These are phyloP conservation scores for Cladosporium phlei DNA, from an alignment of 2,329 filamentous ascomycete species.

Conservation along the genomic window DNA sequence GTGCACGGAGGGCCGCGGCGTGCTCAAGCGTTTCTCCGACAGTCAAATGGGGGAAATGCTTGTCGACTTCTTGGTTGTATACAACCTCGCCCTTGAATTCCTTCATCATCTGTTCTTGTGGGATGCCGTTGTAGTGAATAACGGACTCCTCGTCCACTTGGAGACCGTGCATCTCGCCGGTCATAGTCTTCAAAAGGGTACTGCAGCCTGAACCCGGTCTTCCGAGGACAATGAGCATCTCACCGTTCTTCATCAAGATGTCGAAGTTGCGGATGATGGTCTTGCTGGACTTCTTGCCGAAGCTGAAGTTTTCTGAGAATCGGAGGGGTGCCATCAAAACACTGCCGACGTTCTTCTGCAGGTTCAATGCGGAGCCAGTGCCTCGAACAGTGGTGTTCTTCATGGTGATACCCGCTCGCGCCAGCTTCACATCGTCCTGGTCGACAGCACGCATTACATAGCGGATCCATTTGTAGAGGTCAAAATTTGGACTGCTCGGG, in stretches of 20 bases:
- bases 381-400: slow-evolving; percentile 63
- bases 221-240: slow-evolving; percentile 45
- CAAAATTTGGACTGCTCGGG: slow-evolving; percentile 48
- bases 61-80: slow-evolving; percentile 46
- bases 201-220: slow-evolving; percentile 56
- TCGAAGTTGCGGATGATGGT: slow-evolving; percentile 53
- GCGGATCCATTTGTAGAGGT: slow-evolving; percentile 50
- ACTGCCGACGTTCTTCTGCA: slow-evolving; percentile 63
- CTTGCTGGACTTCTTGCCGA: slow-evolving; percentile 46
- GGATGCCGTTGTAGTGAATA: slow-evolving; percentile 59
- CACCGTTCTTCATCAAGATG: slow-evolving; percentile 48
- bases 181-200: slow-evolving; percentile 59
- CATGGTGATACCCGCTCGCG: slow-evolving; percentile 58
- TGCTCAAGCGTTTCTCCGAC: slow-evolving; percentile 55
- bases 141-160: slow-evolving; percentile 46
- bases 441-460: slow-evolving; percentile 49
- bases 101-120: slow-evolving; percentile 40
- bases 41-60: slow-evolving; percentile 54
- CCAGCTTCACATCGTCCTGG: slow-evolving; percentile 51
- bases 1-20: slow-evolving; percentile 50
- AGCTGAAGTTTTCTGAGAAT: slow-evolving; percentile 51
- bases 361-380: slow-evolving; percentile 60
- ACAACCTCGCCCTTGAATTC: slow-evolving; percentile 45
- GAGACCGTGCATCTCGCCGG: slow-evolving; percentile 57
- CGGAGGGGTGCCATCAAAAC: slow-evolving; percentile 55